Evolutionary conservation across 805 yeast genomes (phyloP).

Genomic region (Ogataea naganishii): DNA sequence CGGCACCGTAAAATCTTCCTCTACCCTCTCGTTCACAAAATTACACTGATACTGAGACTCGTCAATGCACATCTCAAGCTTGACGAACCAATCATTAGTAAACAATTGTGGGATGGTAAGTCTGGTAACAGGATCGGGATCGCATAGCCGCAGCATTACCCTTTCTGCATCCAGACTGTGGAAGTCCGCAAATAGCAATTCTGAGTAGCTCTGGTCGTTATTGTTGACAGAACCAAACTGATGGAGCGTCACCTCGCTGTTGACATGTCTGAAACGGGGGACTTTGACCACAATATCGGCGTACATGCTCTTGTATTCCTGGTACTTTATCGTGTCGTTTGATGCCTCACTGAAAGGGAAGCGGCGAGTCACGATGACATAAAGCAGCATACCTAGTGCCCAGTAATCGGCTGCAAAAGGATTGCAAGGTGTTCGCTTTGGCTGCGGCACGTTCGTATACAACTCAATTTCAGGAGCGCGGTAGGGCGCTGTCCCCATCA

Average conservation of each 20-base stretch:
- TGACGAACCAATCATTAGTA: constrained; percentile 55
- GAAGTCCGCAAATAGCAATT: constrained; percentile 10
- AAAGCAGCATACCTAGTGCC: constrained; percentile 64
- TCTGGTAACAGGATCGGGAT: constrained; percentile 48
- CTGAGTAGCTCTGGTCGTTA: not conserved
- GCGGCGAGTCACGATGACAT: constrained; percentile 46
- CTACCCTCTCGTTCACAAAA: too few species aligned
- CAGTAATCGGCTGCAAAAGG: constrained; percentile 66
- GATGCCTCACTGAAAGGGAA: constrained; percentile 53
- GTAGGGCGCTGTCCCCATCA: constrained; percentile 77
- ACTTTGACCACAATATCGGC: constrained; percentile 30
- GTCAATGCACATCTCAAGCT: constrained; percentile 50
- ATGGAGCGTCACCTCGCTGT: constrained; percentile 50
- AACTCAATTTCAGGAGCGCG: constrained; percentile 70
- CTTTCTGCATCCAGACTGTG: constrained; percentile 12
- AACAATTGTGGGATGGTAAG: constrained; percentile 46
- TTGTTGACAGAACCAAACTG: constrained; percentile 23
- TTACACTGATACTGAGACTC: constrained; percentile 26
- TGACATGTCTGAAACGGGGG: constrained; percentile 50
- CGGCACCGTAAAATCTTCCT: too few species aligned
- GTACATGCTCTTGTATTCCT: constrained; percentile 41
- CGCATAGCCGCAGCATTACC: constrained; percentile 59
- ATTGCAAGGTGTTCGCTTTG: constrained; percentile 27
- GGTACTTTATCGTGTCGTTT: constrained; percentile 36
- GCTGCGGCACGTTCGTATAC: constrained; percentile 23